Percentiles rank a stretch among this genome's conserved stretches.
These are phyloP conservation scores for Chaetomium fimeti DNA, from an alignment of 495 filamentous ascomycete genomes.

Conservation along the genomic window DNA sequence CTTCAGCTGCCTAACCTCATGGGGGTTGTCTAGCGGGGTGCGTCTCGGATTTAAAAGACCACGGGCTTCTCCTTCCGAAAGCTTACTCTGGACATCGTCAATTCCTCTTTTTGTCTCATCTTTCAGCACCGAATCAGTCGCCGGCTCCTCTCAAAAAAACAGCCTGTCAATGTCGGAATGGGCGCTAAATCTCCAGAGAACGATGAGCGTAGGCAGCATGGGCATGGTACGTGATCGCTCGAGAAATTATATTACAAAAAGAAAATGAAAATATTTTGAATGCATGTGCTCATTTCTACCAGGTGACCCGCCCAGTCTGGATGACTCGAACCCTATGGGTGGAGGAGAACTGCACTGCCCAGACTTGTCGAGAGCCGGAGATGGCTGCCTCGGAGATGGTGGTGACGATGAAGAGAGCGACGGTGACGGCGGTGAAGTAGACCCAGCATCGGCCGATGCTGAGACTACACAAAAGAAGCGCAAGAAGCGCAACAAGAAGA, in stretches of 20 bases:
- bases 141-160: too few relatives aligned
- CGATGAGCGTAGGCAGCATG: conserved; percentile 2
- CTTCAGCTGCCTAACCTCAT: too few relatives aligned
- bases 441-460: conserved; percentile 34
- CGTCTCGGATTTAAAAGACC: background rate
- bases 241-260: too few relatives aligned
- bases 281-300: background rate
- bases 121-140: background rate
- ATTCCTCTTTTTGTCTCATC: background rate
- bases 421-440: conserved; percentile 37
- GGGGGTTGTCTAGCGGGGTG: too few relatives aligned
- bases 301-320: conserved; percentile 3
- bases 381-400: conserved; percentile 30
- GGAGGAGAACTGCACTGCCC: conserved; percentile 4
- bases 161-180: conserved; percentile 15
- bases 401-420: conserved; percentile 66
- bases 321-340: background rate
- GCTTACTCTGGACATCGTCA: background rate
- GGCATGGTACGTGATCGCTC: conserved; percentile 11
- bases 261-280: background rate
- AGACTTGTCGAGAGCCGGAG: conserved; percentile 4
- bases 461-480: conserved; percentile 60
- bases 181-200: conserved; percentile 4
- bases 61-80: background rate
- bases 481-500: conserved; percentile 64